Evolutionary conservation across 805 yeast species (phyloP), one percentile per base, ranked within the genome.

Genomic region (Pichia exigua): DNA sequence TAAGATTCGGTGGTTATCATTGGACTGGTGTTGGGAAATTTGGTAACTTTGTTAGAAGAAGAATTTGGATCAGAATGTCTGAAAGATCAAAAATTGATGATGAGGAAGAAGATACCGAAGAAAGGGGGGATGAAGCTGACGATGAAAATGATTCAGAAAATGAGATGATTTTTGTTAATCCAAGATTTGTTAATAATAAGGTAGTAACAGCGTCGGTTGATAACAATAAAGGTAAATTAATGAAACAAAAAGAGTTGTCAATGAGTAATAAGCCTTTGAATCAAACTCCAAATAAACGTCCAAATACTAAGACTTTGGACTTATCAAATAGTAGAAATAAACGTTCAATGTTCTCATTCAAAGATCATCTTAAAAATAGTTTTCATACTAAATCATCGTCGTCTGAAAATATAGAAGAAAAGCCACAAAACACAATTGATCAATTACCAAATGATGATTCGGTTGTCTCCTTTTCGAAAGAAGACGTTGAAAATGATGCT

Each of bases 21-120:
- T 79, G 84, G 84, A 74, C 74, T 57, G 83, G 82, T 5, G 69
- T 71, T 42, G 75, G 74, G 42, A 61, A 69, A 44, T 65, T 76
- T 54, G 81, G 81, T 0, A 76, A 76, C 52, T 74, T 75, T 59
- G 74, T 77, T 2, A 57, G 84, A 45, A 59, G 81, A 45, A 61
- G 83, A 49, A 63, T 77, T 2, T 79, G 83, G 83, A 65, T 75
- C 3, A 60, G 82, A 47, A 64, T 57, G 52, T 50, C 49, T 8
- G 54, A 54, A 48, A 27, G 41, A n/a, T 35, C 39, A n/a, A n/a
- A n/a, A 7, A 26, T 50, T 2, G 46, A 49, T 30, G 22, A 18
- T 12, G 45, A 17, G 4, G 32, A 24, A 24, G 41, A 40, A 11
- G 42, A 27, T 21, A 45, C 35, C 9, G 41, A 18, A 22, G 46